Evolutionary conservation across 2,329 filamentous ascomycete genomes (phyloP), one percentile per base, ranked within the genome.

Genomic region (Colletotrichum lini): DNA sequence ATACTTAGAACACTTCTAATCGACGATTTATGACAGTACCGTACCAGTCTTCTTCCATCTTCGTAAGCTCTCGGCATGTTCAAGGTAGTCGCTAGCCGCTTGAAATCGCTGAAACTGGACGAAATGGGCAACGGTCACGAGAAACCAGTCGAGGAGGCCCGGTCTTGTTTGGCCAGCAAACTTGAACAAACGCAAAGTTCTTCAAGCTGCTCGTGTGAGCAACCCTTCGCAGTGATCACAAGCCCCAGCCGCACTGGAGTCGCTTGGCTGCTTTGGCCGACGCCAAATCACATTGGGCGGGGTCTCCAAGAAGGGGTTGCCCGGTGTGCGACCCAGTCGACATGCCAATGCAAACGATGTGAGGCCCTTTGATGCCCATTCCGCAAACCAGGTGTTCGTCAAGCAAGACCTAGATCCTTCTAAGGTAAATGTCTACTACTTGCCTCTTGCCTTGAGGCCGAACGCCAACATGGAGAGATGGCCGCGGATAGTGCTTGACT

Each of bases 1-100:
- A 54, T 49, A 61, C 45, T 42, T 50, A 52, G 45, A 61, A 42
- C 15, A 61, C 30, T 42, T 61, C 8, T 61, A 61, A 61, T 61
- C 45, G 16, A 42, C 13, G 58, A 61, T 40, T 50, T 4, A 61
- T 16, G 45, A 49, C 45, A 13, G 9, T 15, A 12, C 3, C n/a
- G 9, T 15, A 12, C 3, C n/a, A 18, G 30, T 42, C n/a, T 23
- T 15, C 12, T 59, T 16, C 8, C 16, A 10, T 23, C 23, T 9
- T 3, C 12, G 0, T 7, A 8, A 18, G 2, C 18, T 21, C 15
- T 35, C n/a, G n/a, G 16, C 57, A 9, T 38, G 16, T 13, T 23
- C 4, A 7, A 21, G 15, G 18, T 30, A 9, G 8, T 13, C n/a
- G 10, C 21, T 8, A 49, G 23, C 7, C 45, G 18, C n/a, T 49